Conservation (phyloP, 768 basidiomycete genomes). For the Russula ochroleuca region DNA sequence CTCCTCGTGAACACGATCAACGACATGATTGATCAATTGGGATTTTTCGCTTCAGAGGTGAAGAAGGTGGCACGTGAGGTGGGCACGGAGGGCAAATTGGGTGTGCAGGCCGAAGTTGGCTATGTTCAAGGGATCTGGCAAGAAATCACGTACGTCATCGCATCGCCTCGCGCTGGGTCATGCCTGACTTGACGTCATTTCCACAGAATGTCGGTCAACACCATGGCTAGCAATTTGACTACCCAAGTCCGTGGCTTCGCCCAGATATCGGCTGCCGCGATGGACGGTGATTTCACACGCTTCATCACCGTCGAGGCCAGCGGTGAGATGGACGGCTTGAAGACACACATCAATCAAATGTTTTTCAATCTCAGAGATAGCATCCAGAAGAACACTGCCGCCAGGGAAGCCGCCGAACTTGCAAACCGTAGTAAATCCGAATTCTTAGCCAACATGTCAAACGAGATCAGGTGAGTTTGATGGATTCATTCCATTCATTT, state of each 20-base stretch:
- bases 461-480: conserved; percentile 73
- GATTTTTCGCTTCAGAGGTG: conserved; percentile 71
- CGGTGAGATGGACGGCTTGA: conserved; percentile 99
- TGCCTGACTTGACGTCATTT: conserved; percentile 16
- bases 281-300: conserved; percentile 97
- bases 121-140: conserved; percentile 98
- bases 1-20: conserved; percentile 97
- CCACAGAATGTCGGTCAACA: conserved; percentile 86
- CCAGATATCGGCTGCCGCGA: conserved; percentile 96
- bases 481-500: neutral
- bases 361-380: conserved; percentile 94
- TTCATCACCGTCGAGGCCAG: conserved; percentile 99
- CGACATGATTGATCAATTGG: conserved; percentile 69
- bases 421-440: conserved; percentile 98
- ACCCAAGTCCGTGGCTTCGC: conserved; percentile 93
- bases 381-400: conserved; percentile 98
- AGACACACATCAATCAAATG: conserved; percentile 99
- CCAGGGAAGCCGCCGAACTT: conserved; percentile 93
- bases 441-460: conserved; percentile 98
- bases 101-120: conserved; percentile 95
- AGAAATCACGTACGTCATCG: conserved; percentile 80
- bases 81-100: conserved; percentile 97
- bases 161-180: neutral
- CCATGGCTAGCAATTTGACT: conserved; percentile 95
- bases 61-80: conserved; percentile 97